phyloP scores from a whole-genome alignment of 2,329 filamentous ascomycete genomes.

The Fusarium nodosum region DNA sequence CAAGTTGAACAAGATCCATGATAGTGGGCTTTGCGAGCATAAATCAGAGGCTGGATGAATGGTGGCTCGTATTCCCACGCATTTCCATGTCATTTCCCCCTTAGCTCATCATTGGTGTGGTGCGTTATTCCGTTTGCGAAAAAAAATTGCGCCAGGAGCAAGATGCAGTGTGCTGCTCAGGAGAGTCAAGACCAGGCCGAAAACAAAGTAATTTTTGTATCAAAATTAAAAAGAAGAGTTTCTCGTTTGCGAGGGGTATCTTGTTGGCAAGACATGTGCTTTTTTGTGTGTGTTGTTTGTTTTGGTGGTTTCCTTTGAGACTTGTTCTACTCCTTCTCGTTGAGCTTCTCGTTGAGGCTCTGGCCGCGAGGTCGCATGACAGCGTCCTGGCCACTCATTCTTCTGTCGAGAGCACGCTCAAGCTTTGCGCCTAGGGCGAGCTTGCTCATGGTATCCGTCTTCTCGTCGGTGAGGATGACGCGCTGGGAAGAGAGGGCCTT shows the following conservation, averaged over 20 bases:
- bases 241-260: constrained; percentile 36
- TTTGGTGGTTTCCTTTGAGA: constrained; percentile 14
- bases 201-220: constrained; percentile 24
- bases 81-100: constrained; percentile 23
- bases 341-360: constrained; percentile 56
- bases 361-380: constrained; percentile 75
- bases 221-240: constrained; percentile 7
- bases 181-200: constrained; percentile 10
- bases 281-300: constrained; percentile 8
- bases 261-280: constrained; percentile 38
- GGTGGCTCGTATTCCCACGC: constrained; percentile 18
- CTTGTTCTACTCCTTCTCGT: constrained; percentile 40
- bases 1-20: constrained; percentile 31
- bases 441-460: constrained; percentile 85
- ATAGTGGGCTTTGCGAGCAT: constrained; percentile 18
- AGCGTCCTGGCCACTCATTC: constrained; percentile 91
- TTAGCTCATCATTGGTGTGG: constrained; percentile 13
- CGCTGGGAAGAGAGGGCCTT: constrained; percentile 86
- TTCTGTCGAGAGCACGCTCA: constrained; percentile 85
- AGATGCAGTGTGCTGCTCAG: constrained; percentile 3
- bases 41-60: constrained; percentile 21
- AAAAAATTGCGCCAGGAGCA: constrained; percentile 4
- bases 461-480: constrained; percentile 77
- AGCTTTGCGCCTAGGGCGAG: constrained; percentile 91
- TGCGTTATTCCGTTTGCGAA: constrained; percentile 15